A percentile compares a stretch with the other conserved stretches of the same genome.
Conservation (phyloP, 345 rosid genomes). For the Aethionema arabicum region DNA sequence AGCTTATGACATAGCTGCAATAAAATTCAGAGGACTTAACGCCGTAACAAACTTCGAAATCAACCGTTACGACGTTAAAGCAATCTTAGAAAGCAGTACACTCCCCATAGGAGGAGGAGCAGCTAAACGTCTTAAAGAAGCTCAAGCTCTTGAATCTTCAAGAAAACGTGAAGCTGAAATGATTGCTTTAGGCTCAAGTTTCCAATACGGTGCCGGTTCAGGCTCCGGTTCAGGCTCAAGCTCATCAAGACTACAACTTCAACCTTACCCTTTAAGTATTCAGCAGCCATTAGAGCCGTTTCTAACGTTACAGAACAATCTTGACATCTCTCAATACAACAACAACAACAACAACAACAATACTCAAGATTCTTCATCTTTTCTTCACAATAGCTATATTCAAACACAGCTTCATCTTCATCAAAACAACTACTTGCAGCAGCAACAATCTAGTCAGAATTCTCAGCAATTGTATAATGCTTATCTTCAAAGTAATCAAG, state of each 20-base stretch:
- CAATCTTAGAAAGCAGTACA: conserved; percentile 87
- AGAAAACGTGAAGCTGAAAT: conserved; percentile 85
- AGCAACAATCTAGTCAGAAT: conserved; percentile 50
- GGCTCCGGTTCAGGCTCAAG: conserved; percentile 43
- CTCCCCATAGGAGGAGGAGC: conserved; percentile 98
- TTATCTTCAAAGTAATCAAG: conserved; percentile 67
- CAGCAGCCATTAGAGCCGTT: conserved; percentile 65
- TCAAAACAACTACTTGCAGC: conserved; percentile 53
- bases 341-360: conserved; percentile 40
- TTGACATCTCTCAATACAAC: conserved; percentile 66
- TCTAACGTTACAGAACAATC: conserved; percentile 64
- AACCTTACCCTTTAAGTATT: conserved; percentile 64
- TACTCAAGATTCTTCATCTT: conserved; percentile 55
- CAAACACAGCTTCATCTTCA: conserved; percentile 81
- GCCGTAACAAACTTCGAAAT: conserved; percentile 99
- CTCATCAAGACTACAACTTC: conserved; percentile 57
- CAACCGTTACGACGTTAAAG: conserved; percentile 90
- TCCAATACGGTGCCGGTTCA: conserved; percentile 52
- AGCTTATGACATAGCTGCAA: conserved; percentile 97
- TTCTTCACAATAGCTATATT: conserved; percentile 52
- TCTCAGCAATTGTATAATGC: conserved; percentile 62
- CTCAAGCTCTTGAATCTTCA: conserved; percentile 87
- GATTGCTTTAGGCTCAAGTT: conserved; percentile 69
- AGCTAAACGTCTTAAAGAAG: conserved; percentile 90
- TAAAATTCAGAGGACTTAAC: conserved; percentile 85